These are phyloP conservation scores for Aureobasidium sp. DNA, from an alignment of 2,329 filamentous ascomycete species.

Conservation along the genomic window DNA sequence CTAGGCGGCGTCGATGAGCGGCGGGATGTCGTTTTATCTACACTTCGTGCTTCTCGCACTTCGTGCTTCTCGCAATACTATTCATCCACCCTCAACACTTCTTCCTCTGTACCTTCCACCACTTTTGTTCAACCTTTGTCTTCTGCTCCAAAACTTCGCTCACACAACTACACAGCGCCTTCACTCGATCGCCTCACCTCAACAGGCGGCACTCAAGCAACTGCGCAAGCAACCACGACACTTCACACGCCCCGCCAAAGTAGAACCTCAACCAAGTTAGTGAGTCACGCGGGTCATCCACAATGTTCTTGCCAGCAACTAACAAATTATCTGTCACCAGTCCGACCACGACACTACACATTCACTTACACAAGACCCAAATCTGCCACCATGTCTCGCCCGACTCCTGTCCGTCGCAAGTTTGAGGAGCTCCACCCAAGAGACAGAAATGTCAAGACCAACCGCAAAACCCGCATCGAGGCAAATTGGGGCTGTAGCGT, in stretches of 20 bases:
- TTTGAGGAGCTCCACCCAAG: slow-evolving; percentile 17
- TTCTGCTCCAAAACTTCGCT: not conserved
- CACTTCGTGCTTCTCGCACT: not conserved
- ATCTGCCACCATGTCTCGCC: not conserved
- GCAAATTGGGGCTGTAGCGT: slow-evolving; percentile 15
- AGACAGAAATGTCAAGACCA: slow-evolving; percentile 17
- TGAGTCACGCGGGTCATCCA: not conserved
- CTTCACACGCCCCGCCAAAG: too few relatives aligned
- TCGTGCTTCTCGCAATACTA: not conserved
- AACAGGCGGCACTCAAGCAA: not conserved
- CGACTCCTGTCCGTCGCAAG: not conserved
- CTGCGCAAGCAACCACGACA: not conserved
- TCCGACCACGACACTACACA: not conserved
- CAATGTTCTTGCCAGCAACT: not conserved
- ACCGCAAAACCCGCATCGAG: slow-evolving; percentile 17
- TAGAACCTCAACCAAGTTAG: not conserved
- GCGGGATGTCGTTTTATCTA: too few relatives aligned
- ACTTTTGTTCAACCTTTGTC: not conserved
- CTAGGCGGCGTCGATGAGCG: not conserved
- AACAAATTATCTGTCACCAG: not conserved
- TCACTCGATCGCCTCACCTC: not conserved
- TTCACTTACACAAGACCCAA: not conserved
- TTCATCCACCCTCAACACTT: not conserved
- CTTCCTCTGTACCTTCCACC: not conserved
- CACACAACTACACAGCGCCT: not conserved